Conservation (phyloP, 2,329 filamentous ascomycete genomes). For the Ophiostoma novo-ulmi region DNA sequence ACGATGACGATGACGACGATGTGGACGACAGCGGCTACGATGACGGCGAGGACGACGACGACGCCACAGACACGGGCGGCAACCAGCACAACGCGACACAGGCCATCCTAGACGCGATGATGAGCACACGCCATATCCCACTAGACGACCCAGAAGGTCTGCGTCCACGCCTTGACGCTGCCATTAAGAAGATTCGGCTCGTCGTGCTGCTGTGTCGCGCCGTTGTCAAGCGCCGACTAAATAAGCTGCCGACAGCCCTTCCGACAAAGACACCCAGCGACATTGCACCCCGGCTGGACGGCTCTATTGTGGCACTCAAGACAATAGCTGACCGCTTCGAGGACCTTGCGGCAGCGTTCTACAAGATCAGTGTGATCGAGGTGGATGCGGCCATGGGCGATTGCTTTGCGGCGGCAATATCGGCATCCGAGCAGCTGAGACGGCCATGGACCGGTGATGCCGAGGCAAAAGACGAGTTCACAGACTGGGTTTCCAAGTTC, state of each 20-base stretch:
- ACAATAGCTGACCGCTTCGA: conserved; percentile 63
- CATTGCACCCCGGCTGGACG: conserved; percentile 47
- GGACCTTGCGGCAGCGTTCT: conserved; percentile 66
- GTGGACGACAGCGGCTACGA: conserved; percentile 38
- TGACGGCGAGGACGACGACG: conserved; percentile 29
- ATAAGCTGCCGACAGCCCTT: conserved; percentile 48
- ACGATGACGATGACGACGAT: conserved; percentile 47
- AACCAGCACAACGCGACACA: conserved; percentile 42
- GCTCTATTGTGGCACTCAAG: conserved; percentile 52
- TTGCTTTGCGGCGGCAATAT: conserved; percentile 56
- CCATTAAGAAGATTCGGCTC: conserved; percentile 61
- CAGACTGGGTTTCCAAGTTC: conserved; percentile 63
- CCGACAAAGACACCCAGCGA: conserved; percentile 32
- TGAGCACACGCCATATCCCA: conserved; percentile 59
- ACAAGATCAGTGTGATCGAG: conserved; percentile 56
- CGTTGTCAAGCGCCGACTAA: conserved; percentile 63
- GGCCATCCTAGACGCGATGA: conserved; percentile 62
- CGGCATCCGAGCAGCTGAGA: conserved; percentile 50
- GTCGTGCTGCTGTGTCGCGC: conserved; percentile 65
- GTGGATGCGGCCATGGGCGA: conserved; percentile 56
- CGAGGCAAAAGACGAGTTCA: conserved; percentile 64
- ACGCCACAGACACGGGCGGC: conserved; percentile 24
- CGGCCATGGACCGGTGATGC: conserved; percentile 54
- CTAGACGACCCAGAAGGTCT: conserved; percentile 59
- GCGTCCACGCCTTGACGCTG: conserved; percentile 58